A percentile compares a stretch with the other conserved stretches of the same genome.
These are phyloP conservation scores for Ustilago sp. DNA, from an alignment of 1,284 basidiomycete species.

Conservation along the genomic window DNA sequence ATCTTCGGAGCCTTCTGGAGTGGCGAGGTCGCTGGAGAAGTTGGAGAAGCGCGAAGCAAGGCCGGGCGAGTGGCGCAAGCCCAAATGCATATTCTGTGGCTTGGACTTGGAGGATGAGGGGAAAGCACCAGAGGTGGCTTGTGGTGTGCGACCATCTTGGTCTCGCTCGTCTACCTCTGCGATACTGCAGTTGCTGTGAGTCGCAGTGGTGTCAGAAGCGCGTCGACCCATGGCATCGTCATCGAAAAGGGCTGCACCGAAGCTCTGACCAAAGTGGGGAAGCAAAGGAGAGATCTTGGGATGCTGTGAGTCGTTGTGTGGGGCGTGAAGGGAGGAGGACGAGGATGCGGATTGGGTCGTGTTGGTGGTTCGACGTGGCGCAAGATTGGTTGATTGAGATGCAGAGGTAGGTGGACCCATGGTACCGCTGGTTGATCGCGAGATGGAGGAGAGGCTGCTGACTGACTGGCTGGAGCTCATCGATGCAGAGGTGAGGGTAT, in stretches of 20 bases:
- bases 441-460: slow-evolving; percentile 27
- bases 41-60: slow-evolving; percentile 55
- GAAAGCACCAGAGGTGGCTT: slow-evolving; percentile 33
- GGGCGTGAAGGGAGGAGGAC: not conserved
- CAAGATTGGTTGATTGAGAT: slow-evolving; percentile 27
- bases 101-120: slow-evolving; percentile 15
- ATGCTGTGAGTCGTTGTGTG: not conserved
- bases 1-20: slow-evolving; percentile 40
- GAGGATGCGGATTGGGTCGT: slow-evolving; percentile 1
- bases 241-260: slow-evolving; percentile 41
- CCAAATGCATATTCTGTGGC: slow-evolving; percentile 38
- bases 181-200: slow-evolving; percentile 29
- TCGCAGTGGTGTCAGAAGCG: slow-evolving; percentile 10
- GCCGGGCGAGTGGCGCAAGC: slow-evolving; percentile 40
- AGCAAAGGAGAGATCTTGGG: slow-evolving; percentile 43
- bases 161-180: slow-evolving; percentile 36
- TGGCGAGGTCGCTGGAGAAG: slow-evolving; percentile 53
- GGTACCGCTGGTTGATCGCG: slow-evolving; percentile 34
- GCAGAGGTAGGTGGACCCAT: slow-evolving; percentile 45
- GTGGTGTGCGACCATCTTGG: slow-evolving; percentile 23
- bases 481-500: slow-evolving; percentile 10
- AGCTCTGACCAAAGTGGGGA: slow-evolving; percentile 40
- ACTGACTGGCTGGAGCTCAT: slow-evolving; percentile 33
- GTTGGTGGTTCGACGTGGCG: slow-evolving; percentile 10
- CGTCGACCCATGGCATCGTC: slow-evolving; percentile 10